phyloP scores from a whole-genome alignment of 2,329 filamentous ascomycete genomes.

The Penicillium freii region DNA sequence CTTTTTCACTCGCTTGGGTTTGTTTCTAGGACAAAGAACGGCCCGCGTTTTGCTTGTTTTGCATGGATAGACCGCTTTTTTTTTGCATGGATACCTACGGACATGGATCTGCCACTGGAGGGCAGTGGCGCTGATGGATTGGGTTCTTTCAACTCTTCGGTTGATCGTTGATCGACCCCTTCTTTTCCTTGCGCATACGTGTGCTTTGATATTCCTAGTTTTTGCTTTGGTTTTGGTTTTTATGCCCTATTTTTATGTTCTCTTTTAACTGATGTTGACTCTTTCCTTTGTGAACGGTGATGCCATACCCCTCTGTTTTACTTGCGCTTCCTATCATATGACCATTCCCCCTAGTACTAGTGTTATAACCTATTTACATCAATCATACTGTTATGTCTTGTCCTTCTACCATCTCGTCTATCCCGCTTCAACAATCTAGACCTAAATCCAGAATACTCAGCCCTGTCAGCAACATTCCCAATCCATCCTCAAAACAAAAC shows the following conservation, averaged over 20 bases:
- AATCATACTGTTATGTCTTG: not conserved
- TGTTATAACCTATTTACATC: constrained; percentile 8
- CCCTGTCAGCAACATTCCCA: not conserved
- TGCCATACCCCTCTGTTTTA: constrained; percentile 12
- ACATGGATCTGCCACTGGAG: constrained; percentile 27
- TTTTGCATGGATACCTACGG: constrained; percentile 25
- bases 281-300: constrained; percentile 5
- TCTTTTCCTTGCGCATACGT: constrained; percentile 16
- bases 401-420: not conserved
- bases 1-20: constrained; percentile 1
- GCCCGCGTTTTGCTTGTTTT: constrained; percentile 2
- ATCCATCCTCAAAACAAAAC: not conserved
- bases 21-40: constrained; percentile 6
- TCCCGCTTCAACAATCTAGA: not conserved
- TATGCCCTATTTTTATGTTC: constrained; percentile 5
- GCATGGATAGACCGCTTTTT: constrained; percentile 21
- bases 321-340: constrained; percentile 4
- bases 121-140: constrained; percentile 25
- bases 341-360: not conserved
- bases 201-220: constrained; percentile 5
- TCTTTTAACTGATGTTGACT: constrained; percentile 2
- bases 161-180: constrained; percentile 21
- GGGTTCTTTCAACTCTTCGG: constrained; percentile 9
- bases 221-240: constrained; percentile 1
- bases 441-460: not conserved